Base-by-base conservation (phyloP, 192 early-diverging fungal species). In the Oehlia diaphana region DNA sequence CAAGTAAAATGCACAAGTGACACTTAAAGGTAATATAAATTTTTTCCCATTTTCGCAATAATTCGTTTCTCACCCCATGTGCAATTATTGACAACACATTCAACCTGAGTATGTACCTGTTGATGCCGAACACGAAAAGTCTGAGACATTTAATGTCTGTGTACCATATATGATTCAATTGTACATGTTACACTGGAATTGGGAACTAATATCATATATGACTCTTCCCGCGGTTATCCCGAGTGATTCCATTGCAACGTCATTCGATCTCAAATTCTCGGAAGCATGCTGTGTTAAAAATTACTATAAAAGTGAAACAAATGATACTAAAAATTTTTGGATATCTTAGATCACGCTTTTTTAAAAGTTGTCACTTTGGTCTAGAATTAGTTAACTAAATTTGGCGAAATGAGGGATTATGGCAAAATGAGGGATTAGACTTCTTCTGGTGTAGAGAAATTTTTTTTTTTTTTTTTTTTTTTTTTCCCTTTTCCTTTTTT, bases 11-110 rank as follows among this genome's bases (percentile, higher is more conserved):
- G 64, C 23, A 33, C 12, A 66, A 66, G 64, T 66, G 64, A 66
- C 13, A 33, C 64, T 33, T 66, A 66, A 28, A 21, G 23, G 64
- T 31, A 66, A 66, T 66, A 66, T 66, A 66, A 66, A 31, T 3
- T n/a, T 33, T 66, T 66, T 66, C 23, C 64, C 64, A 66, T 66
- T 66, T 66, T 66, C 23, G 64, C 64, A 33, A 33, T 66, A 66
- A 66, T 66, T 66, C 64, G 14, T 26, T 66, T 26, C 26, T 66
- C 31, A 33, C 23, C 64, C 64, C 64, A 66, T 66, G 64, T 66
- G 64, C 64, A 33, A 26, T 66, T 33, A n/a, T 31, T 66, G 64
- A 66, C 23, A 66, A 66, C 19, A 66, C 10, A 21, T 31, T 2
- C 13, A 66, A 10, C 64, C 12, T 37, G 37, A 37, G 37, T 37